Evolutionary conservation across 257 asterid species (phyloP).

Genomic region (Capsicum baccatum): DNA sequence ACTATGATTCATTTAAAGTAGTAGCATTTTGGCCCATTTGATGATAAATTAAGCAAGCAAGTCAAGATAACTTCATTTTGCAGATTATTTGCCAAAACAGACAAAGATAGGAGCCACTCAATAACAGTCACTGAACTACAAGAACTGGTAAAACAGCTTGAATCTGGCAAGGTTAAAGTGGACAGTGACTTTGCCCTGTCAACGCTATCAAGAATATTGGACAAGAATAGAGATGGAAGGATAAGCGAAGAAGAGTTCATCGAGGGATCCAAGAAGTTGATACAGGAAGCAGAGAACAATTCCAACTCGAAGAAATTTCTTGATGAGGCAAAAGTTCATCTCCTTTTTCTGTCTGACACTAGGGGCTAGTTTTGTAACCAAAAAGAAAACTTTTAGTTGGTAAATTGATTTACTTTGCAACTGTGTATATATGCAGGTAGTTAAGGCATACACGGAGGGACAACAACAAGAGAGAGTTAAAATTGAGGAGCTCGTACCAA

Average conservation of each 20-base stretch:
- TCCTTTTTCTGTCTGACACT: neutral
- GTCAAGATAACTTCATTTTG: neutral
- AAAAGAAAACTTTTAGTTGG: neutral
- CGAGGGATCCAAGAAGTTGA: slow-evolving; percentile 51
- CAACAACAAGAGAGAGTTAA: slow-evolving; percentile 44
- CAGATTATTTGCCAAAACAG: slow-evolving; percentile 52
- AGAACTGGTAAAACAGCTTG: slow-evolving; percentile 43
- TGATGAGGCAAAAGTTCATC: slow-evolving; percentile 44
- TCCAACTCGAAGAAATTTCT: slow-evolving; percentile 30
- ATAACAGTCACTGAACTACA: slow-evolving; percentile 45
- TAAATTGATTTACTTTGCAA: neutral
- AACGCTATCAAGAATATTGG: slow-evolving; percentile 46
- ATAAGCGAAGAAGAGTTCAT: slow-evolving; percentile 51
- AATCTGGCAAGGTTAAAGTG: slow-evolving; percentile 42
- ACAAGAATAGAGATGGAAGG: slow-evolving; percentile 33
- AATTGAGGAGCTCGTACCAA: slow-evolving; percentile 48
- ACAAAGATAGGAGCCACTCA: slow-evolving; percentile 41
- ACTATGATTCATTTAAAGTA: neutral
- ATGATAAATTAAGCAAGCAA: neutral
- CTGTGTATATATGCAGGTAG: slow-evolving; percentile 35
- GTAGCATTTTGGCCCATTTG: neutral
- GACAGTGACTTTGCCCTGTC: slow-evolving; percentile 46
- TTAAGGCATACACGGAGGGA: slow-evolving; percentile 42
- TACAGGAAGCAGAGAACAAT: slow-evolving; percentile 44
- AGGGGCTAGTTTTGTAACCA: neutral